Base-by-base conservation (phyloP, 2,329 filamentous ascomycete genomes). In the Neonectria sp. region DNA sequence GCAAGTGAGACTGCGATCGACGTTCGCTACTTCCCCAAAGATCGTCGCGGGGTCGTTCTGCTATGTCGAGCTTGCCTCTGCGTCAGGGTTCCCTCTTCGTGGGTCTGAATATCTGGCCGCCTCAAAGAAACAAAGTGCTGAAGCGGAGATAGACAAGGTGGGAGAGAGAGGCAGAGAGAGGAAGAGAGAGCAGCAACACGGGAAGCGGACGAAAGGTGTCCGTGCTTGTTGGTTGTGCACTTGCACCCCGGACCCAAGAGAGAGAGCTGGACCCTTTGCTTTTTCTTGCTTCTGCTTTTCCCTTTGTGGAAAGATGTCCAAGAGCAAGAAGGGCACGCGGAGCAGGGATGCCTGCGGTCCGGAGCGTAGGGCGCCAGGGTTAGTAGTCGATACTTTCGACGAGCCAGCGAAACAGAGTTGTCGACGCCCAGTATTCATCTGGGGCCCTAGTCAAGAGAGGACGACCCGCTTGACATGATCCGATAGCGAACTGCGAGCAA, bases 101-200 rank as follows among this genome's bases (percentile, higher is more conserved):
- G n/a, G 65, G 60, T 64, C 55, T 60, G 33, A 9, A 40, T 60
- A 55, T 64, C n/a, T 56, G 65, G 60, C 56, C 60, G 49, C 53
- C 46, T 52, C 7, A 27, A 49, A 8, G n/a, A n/a, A n/a, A 49
- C 45, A 33, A 12, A 21, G 27, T 21, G 40, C 40, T 45, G 40
- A 24, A 59, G 55, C 48, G 29, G 21, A 45, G 43, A 40, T 31
- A 33, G 29, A 33, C 43, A 46, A 46, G 57, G 35, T 48, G 60
- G 45, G 27, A 8, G 45, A 31, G 58, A 24, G 33, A 33, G 35
- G 58, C 27, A 60, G 49, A 60, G 51, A 24, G 49, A 53, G n/a
- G 56, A 66, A 37, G 35, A 55, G 35, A 43, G 21, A 43, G 63
- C 13, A 55, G 57, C 43, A 51, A 51, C 29, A 52, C 24, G 53